Percentiles rank a stretch among this genome's conserved stretches.
Evolutionary conservation across 345 rosid genomes (phyloP).

Genomic region (Euphorbia lathyris): DNA sequence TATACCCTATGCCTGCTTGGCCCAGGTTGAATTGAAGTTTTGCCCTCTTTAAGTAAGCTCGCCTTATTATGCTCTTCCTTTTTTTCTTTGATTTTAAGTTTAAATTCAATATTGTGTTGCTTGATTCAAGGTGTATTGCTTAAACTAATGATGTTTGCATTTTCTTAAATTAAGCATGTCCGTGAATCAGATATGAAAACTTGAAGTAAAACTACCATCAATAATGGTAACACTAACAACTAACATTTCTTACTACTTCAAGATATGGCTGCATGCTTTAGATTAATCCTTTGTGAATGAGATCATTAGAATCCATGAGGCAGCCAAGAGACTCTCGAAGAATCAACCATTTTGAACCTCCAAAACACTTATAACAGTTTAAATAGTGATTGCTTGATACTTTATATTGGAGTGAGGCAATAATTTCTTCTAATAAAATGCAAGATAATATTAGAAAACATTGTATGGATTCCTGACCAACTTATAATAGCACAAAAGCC

Average conservation of each 20-base stretch:
- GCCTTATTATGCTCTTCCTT: too few species aligned
- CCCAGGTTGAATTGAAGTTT: too few species aligned
- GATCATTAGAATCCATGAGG: neutral
- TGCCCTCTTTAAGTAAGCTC: too few species aligned
- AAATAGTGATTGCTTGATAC: neutral
- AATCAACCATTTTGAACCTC: neutral
- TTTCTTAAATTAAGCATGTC: too few species aligned
- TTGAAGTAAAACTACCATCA: neutral
- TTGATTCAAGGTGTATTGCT: too few species aligned
- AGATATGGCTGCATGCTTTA: neutral
- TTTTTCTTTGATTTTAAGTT: too few species aligned
- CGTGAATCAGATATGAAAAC: neutral
- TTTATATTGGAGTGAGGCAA: neutral
- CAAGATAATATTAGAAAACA: neutral
- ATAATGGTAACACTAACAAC: neutral
- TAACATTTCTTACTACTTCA: neutral
- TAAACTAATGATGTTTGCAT: too few species aligned
- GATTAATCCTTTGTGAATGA: neutral
- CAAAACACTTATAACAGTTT: neutral
- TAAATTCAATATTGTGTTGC: too few species aligned
- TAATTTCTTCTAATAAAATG: neutral
- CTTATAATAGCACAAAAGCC: neutral
- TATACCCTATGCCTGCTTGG: too few species aligned
- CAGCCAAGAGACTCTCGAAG: neutral
- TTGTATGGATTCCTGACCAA: neutral